These are phyloP conservation scores for Bipolaris sorokiniana DNA, from an alignment of 2,329 filamentous ascomycete species.

Conservation along the genomic window DNA sequence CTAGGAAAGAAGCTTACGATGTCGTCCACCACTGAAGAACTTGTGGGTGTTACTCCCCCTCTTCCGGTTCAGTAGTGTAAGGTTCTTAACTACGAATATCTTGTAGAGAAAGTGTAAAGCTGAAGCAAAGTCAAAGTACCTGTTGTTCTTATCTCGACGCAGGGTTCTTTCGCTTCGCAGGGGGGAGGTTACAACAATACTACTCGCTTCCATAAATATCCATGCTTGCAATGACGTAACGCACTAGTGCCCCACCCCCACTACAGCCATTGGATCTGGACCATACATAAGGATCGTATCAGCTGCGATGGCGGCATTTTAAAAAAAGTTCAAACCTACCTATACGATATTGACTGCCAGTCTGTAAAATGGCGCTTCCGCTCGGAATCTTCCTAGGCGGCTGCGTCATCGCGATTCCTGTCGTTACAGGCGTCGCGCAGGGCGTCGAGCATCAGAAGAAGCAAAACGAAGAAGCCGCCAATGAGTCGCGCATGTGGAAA, in stretches of 20 bases:
- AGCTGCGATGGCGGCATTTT: not conserved
- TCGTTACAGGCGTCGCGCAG: slow-evolving; percentile 59
- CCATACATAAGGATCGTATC: not conserved
- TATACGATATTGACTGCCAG: not conserved
- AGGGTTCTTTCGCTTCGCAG: too few species aligned
- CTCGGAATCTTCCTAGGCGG: slow-evolving; percentile 49
- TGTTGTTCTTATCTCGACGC: too few species aligned
- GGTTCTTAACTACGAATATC: too few species aligned
- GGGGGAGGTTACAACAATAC: not conserved
- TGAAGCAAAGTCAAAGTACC: too few species aligned
- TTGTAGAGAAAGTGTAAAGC: too few species aligned
- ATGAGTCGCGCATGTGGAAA: slow-evolving; percentile 59
- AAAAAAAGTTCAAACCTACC: not conserved
- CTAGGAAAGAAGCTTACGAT: too few species aligned
- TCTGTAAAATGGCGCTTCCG: slow-evolving; percentile 26
- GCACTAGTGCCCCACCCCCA: slow-evolving; percentile 1
- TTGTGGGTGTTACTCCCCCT: too few species aligned
- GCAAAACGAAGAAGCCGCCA: slow-evolving; percentile 57
- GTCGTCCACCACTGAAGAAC: too few species aligned
- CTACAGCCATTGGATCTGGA: not conserved
- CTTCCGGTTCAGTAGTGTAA: too few species aligned
- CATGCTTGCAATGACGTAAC: slow-evolving; percentile 4
- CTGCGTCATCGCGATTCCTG: slow-evolving; percentile 54
- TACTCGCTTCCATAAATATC: not conserved
- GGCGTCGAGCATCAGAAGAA: slow-evolving; percentile 58